Percentiles rank a stretch among this genome's conserved stretches.
These are phyloP conservation scores for Fusarium sp. DNA, from an alignment of 2,329 filamentous ascomycete species.

Conservation along the genomic window DNA sequence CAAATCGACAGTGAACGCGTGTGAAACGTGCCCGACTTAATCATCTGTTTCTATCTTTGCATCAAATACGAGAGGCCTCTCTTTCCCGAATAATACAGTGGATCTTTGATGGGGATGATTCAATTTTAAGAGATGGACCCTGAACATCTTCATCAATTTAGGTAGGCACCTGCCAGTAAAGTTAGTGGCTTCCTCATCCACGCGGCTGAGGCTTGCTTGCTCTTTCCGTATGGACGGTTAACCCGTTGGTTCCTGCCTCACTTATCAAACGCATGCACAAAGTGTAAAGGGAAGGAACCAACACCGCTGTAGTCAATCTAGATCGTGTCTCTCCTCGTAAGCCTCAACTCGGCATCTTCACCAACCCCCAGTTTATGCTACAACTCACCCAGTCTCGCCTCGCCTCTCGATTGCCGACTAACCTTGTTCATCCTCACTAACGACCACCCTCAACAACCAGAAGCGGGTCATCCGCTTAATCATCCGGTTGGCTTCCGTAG, in stretches of 20 bases:
- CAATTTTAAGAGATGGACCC: slow-evolving; percentile 21
- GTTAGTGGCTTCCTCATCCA: background rate
- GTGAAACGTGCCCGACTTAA: slow-evolving; percentile 31
- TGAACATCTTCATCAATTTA: slow-evolving; percentile 24
- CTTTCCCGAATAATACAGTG: slow-evolving; percentile 28
- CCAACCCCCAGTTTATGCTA: background rate
- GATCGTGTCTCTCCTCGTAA: background rate
- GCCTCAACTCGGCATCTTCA: background rate
- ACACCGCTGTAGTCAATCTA: background rate
- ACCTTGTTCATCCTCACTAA: slow-evolving; percentile 14
- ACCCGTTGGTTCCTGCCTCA: background rate
- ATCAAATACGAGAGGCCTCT: slow-evolving; percentile 19
- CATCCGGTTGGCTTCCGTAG: slow-evolving; percentile 43
- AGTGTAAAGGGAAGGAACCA: background rate
- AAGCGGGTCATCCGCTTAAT: slow-evolving; percentile 26
- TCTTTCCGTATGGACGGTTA: background rate
- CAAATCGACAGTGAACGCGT: slow-evolving; percentile 19
- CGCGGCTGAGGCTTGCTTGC: slow-evolving; percentile 6
- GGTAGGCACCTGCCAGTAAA: background rate
- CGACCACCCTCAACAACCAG: slow-evolving; percentile 1
- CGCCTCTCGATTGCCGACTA: background rate
- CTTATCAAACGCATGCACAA: background rate
- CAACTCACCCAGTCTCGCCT: background rate
- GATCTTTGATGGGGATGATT: slow-evolving; percentile 7
- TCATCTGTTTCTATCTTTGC: slow-evolving; percentile 24